Evolutionary conservation across 75 land plant species (phyloP).

Genomic region (Cunninghamia lanceolata): DNA sequence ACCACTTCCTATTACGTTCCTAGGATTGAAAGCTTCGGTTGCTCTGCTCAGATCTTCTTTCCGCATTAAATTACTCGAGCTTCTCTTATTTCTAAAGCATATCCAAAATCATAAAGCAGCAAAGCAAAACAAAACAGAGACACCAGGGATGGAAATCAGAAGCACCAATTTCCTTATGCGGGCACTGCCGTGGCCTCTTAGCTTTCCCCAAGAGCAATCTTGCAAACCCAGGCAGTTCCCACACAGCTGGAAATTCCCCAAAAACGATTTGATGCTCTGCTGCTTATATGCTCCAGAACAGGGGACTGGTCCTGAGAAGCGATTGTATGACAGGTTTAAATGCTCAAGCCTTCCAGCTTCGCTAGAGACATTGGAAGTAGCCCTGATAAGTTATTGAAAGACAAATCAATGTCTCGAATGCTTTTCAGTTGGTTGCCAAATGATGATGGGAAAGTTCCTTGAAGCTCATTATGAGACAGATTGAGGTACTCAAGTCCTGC

Average conservation of each 20-base stretch:
- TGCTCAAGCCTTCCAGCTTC: neutral
- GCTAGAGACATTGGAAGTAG: neutral
- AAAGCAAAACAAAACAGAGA: neutral
- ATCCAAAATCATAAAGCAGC: neutral
- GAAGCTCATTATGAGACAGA: conserved; percentile 60
- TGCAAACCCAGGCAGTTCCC: neutral
- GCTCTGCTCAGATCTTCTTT: neutral
- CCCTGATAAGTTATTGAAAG: neutral
- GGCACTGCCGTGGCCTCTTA: neutral
- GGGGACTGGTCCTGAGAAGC: neutral
- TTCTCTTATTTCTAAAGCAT: neutral
- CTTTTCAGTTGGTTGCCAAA: conserved; percentile 21
- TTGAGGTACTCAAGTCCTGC: conserved; percentile 45
- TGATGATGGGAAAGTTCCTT: conserved; percentile 56
- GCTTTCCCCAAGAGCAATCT: neutral
- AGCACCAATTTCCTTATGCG: neutral
- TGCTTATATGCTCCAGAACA: neutral
- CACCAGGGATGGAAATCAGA: neutral
- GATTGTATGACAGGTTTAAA: neutral
- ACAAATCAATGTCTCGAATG: neutral
- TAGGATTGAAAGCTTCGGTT: neutral
- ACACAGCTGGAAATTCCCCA: neutral
- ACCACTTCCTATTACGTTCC: conserved; percentile 45
- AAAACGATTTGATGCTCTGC: neutral
- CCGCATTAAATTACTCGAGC: neutral